Base-by-base conservation (phyloP, 257 asterid genomes). In the Thymus quinquecostatus region DNA sequence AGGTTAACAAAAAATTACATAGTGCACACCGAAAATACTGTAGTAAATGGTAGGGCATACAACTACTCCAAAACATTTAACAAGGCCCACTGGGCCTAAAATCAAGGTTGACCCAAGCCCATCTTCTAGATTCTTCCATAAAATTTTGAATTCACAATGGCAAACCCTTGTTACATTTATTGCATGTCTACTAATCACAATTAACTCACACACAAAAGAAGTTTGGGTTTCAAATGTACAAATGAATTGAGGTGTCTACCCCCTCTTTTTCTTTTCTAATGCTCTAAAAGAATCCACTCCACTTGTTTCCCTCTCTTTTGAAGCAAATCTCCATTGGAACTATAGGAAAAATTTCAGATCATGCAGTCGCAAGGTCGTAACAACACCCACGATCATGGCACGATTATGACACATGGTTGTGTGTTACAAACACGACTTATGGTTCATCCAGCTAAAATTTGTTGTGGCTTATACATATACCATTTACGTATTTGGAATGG, bases 151-250 rank as follows among this genome's bases (percentile, higher is more conserved):
- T 29, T 28, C 59, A 8, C 44, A 14, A 53, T 2, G 27, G 48
- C 45, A 21, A 66, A 79, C 44, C 71, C 82, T 78, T 69, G 14
- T 7, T 67, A 72, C 48, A 40, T 45, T 58, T 47, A 3, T 58
- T 59, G 62, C 54, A 60, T 38, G 38, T 10, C 57, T 5, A 5
- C 36, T 0, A 41, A 48, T 5, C 48, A 38, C 68, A 5, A 36
- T 21, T 21, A 21, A 21, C 21, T 21, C 21, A 21, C 21, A 21
- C 21, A 21, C 21, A 21, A 21, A 21, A 21, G 6, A 3, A 11
- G 11, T 72, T 72, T 72, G 8, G 79, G 81, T 79, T 30, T 61
- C 56, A 54, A 65, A 73, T 69, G 73, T 71, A 8, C 64, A 47
- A 73, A 56, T 55, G 75, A 75, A 53, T 67, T 68, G 40, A 69